Conservation (phyloP, 192 early-diverging fungal species). For the Backusella circina region DNA sequence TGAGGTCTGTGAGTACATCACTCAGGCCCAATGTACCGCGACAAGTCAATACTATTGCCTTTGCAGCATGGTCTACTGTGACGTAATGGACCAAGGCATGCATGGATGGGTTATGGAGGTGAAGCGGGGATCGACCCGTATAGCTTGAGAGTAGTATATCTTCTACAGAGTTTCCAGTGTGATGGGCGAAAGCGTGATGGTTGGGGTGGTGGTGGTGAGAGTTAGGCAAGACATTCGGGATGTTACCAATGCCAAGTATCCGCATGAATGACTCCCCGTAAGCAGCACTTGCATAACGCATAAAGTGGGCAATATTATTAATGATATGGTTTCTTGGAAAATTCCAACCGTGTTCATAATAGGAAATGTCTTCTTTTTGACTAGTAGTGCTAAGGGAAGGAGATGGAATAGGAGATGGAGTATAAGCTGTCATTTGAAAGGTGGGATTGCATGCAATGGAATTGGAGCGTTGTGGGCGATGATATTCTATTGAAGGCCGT, state of each 20-base stretch:
- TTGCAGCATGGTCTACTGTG: constrained; percentile 76
- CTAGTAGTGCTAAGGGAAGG: not conserved
- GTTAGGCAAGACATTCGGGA: constrained; percentile 35
- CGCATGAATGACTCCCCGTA: constrained; percentile 76
- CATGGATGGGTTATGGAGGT: constrained; percentile 50
- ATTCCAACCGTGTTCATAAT: constrained; percentile 41
- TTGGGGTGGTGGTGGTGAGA: constrained; percentile 21
- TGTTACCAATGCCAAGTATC: constrained; percentile 58
- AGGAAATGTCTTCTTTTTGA: constrained; percentile 4
- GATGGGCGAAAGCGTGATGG: constrained; percentile 66
- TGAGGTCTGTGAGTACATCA: constrained; percentile 85
- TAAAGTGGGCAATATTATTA: constrained; percentile 65
- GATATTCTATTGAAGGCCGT: not conserved
- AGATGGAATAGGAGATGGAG: not conserved
- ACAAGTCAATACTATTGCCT: constrained; percentile 77
- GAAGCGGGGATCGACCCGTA: constrained; percentile 40
- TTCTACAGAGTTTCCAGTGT: constrained; percentile 69
- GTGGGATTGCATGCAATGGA: not conserved
- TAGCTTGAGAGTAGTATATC: constrained; percentile 71
- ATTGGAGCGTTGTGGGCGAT: not conserved
- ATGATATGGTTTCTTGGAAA: constrained; percentile 56
- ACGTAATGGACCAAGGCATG: constrained; percentile 79
- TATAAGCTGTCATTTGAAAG: not conserved
- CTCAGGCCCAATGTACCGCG: constrained; percentile 85
- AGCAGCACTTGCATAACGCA: constrained; percentile 64